phyloP scores from a whole-genome alignment of 1,284 basidiomycete genomes.

The Volvariella volvacea region DNA sequence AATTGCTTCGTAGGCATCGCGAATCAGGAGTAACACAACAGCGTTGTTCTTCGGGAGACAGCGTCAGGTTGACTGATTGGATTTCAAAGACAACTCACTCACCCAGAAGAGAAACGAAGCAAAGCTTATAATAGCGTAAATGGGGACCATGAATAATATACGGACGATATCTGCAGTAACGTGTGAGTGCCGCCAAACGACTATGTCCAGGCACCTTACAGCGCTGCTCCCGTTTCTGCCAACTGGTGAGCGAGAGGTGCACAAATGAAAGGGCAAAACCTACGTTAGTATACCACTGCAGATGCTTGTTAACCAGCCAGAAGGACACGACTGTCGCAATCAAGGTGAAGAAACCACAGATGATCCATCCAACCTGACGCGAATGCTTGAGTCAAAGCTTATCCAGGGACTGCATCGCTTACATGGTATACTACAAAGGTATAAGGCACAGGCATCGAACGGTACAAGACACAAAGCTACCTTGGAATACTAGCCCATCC shows the following conservation, averaged over 20 bases:
- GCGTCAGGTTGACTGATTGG: slow-evolving; percentile 1
- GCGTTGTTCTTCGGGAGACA: slow-evolving; percentile 44
- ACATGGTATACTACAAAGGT: slow-evolving; percentile 14
- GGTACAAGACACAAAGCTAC: slow-evolving; percentile 23
- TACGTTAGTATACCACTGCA: slow-evolving; percentile 69
- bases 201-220: slow-evolving; percentile 44
- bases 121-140: slow-evolving; percentile 65
- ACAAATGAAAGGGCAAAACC: slow-evolving; percentile 13
- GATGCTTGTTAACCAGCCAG: slow-evolving; percentile 69
- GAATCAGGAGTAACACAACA: slow-evolving; percentile 54
- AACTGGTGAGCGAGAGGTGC: not conserved
- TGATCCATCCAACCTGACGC: slow-evolving; percentile 64
- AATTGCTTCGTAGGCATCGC: slow-evolving; percentile 66
- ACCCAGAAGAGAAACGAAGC: slow-evolving; percentile 72
- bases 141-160: slow-evolving; percentile 73
- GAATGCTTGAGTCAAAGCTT: not conserved
- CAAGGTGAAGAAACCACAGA: slow-evolving; percentile 55
- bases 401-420: not conserved
- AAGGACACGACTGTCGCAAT: slow-evolving; percentile 50
- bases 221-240: slow-evolving; percentile 63
- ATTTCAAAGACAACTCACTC: slow-evolving; percentile 10
- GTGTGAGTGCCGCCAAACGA: slow-evolving; percentile 3
- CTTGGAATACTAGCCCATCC: slow-evolving; percentile 57
- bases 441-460: not conserved
- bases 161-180: slow-evolving; percentile 53